Conservation (phyloP, 2,329 filamentous ascomycete genomes). For the Ramichloridium luteum region DNA sequence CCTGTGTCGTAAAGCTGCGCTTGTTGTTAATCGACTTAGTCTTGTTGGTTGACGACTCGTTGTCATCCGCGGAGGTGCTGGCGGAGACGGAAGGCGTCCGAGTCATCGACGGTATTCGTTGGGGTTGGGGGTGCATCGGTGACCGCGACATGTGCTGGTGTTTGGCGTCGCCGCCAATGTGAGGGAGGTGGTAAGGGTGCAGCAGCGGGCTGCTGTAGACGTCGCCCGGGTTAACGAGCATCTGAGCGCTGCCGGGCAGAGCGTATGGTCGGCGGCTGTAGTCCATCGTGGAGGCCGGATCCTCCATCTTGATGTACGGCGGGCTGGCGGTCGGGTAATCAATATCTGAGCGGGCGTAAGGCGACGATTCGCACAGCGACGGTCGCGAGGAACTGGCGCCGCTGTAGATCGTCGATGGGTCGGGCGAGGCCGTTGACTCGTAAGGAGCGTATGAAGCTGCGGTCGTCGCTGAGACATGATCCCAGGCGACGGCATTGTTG, state of each 20-base stretch:
- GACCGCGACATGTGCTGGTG: background rate
- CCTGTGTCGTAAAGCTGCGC: constrained; percentile 34
- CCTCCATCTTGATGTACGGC: constrained; percentile 17
- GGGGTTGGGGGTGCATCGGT: constrained; percentile 1
- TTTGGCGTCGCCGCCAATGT: background rate
- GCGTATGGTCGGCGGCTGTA: constrained; percentile 7
- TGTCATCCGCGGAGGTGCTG: constrained; percentile 6
- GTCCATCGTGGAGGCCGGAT: constrained; percentile 6
- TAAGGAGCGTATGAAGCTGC: too few species aligned
- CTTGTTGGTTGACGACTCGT: background rate
- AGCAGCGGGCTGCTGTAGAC: constrained; percentile 3
- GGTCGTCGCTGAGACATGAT: too few species aligned
- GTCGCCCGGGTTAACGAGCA: constrained; percentile 11
- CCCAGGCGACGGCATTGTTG: too few species aligned
- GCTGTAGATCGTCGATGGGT: constrained; percentile 16
- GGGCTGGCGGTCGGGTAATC: constrained; percentile 8
- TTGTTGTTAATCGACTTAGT: constrained; percentile 13
- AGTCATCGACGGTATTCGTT: background rate
- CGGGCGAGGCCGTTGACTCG: constrained; percentile 7
- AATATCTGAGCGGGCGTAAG: constrained; percentile 15
- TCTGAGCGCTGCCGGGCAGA: constrained; percentile 5
- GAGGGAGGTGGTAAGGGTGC: background rate
- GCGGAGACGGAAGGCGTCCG: too few species aligned
- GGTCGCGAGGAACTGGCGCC: constrained; percentile 11
- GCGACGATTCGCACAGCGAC: constrained; percentile 15